Base-by-base conservation (phyloP, 2,329 filamentous ascomycete genomes). In the Ophiostoma tasmaniense region DNA sequence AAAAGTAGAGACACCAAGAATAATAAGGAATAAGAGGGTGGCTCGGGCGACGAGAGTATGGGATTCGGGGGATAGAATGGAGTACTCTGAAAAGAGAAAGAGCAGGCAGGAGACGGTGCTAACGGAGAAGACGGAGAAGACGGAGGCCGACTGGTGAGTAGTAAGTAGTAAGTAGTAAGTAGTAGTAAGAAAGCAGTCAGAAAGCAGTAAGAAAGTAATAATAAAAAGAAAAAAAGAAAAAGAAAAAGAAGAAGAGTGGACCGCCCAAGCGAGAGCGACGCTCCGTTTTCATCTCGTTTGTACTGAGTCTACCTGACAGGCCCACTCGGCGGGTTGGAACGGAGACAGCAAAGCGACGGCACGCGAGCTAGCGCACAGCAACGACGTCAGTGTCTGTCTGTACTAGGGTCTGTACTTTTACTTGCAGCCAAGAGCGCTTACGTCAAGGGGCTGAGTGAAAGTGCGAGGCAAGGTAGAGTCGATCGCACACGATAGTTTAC, bases 41-140 rank as follows among this genome's bases (percentile, higher is more conserved):
- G 66, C 68, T 69, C 68, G 69, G 62, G 39, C 50, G 25, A 68
- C 42, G 55, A 64, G 22, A 42, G 42, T 17, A 42, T 64, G 59
- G 35, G 64, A 8, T 64, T 66, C 65, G 66, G 35, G 37, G 28
- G 42, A 64, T 3, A 55, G 22, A 28, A 55, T 61, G 55, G 55
- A n/a, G 55, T 11, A 13, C 55, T 14, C 33, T 35, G 3, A 55
- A 22, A 55, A 17, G 13, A 13, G 11, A 17, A 20, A 14, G 35
- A 22, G 50, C 10, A n/a, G 22, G 50, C n/a, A 52, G 50, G 22
- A 33, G 50, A 25, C 10, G 50, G 50, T 25, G 50, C 50, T 25
- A 55, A 55, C 50, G 50, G 50, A 55, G 50, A 25, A 55, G 68
- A 52, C 28, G 30, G 22, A 55, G 33, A 61, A 64, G 30, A 66